Percentiles rank a stretch among this genome's conserved stretches.
These are phyloP conservation scores for Phytophthora sp. DNA, from an alignment of 352 stramenopile species.

Conservation along the genomic window DNA sequence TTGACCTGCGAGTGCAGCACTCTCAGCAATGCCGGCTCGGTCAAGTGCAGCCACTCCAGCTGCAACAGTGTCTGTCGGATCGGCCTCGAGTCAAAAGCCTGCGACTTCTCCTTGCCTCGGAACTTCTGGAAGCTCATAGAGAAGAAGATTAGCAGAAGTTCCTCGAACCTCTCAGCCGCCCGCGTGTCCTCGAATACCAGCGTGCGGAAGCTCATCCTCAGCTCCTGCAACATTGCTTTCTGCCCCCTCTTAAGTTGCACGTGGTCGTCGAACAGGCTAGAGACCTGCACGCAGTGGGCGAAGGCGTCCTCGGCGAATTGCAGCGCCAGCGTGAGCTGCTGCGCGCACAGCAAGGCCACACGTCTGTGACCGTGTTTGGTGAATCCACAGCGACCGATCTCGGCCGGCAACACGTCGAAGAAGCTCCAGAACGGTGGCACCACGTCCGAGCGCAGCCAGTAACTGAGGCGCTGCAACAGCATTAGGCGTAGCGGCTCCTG, in stretches of 20 bases:
- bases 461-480: constrained; percentile 64
- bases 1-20: constrained; percentile 67
- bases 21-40: constrained; percentile 51
- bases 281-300: constrained; percentile 67
- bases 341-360: constrained; percentile 55
- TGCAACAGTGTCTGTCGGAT: constrained; percentile 62
- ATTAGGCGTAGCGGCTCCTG: constrained; percentile 62
- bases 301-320: constrained; percentile 79
- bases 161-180: constrained; percentile 52
- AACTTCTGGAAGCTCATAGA: constrained; percentile 80
- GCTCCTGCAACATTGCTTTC: constrained; percentile 54
- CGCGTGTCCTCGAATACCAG: constrained; percentile 59
- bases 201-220: constrained; percentile 54
- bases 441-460: constrained; percentile 71
- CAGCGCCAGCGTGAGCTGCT: constrained; percentile 74
- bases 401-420: constrained; percentile 38
- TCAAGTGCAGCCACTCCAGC: constrained; percentile 59
- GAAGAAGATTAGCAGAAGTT: constrained; percentile 72
- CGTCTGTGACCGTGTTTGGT: constrained; percentile 35
- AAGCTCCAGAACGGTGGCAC: constrained; percentile 72
- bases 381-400: constrained; percentile 15
- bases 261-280: constrained; percentile 59
- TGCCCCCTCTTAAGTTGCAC: constrained; percentile 18
- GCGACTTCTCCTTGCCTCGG: constrained; percentile 55
- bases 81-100: constrained; percentile 53